Conservation (phyloP, 2,329 filamentous ascomycete species). For the Fusarium sp. region DNA sequence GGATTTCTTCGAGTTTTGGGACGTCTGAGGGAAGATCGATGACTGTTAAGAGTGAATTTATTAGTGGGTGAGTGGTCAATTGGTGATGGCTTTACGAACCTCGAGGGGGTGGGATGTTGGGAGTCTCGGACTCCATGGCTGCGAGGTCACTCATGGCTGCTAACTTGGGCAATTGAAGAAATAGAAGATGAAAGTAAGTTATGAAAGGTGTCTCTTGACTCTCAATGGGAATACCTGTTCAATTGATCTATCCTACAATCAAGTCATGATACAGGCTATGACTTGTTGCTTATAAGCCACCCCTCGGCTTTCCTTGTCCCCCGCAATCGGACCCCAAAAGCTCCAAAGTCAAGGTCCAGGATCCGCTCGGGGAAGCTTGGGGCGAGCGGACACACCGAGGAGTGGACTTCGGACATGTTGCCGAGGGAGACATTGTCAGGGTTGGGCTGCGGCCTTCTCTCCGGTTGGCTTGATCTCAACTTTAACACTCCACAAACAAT, state of each 20-base stretch:
- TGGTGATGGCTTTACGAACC: constrained; percentile 13
- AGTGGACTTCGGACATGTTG: not conserved
- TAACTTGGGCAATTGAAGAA: not conserved
- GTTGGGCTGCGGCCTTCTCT: not conserved
- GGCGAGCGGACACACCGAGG: constrained; percentile 3
- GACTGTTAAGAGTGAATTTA: constrained; percentile 1
- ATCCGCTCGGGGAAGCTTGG: constrained; percentile 20
- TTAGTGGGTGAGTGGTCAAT: not conserved
- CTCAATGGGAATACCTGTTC: no score
- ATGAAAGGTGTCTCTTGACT: not conserved
- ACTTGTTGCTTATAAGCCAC: not conserved
- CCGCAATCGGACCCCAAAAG: constrained; percentile 33
- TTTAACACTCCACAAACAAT: not conserved
- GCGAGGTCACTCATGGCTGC: constrained; percentile 40
- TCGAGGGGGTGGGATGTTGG: constrained; percentile 39
- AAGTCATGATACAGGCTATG: not conserved
- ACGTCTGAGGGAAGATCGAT: constrained; percentile 25
- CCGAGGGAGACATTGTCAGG: not conserved
- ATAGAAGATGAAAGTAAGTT: not conserved
- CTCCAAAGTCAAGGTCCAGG: constrained; percentile 5
- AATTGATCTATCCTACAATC: not conserved
- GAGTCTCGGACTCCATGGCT: constrained; percentile 42
- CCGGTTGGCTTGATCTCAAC: not conserved
- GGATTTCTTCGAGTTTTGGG: constrained; percentile 35
- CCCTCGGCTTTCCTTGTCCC: not conserved